Conservation (phyloP, 208 protist genomes). For the Angomonas desouzai region DNA sequence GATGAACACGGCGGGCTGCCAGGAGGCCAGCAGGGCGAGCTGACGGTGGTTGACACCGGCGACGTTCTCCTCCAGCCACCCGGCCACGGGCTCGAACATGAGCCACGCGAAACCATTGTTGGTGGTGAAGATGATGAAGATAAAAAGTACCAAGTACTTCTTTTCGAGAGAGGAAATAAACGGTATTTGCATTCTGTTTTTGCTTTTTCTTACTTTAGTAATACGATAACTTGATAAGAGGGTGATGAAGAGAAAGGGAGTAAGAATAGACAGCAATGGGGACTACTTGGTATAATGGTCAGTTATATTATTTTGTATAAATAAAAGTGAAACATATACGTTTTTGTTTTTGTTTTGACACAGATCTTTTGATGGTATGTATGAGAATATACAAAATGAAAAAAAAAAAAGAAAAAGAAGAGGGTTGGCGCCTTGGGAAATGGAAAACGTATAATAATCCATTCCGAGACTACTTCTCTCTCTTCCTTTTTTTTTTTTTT, state of each 20-base stretch:
- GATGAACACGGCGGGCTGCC: constrained; percentile 80
- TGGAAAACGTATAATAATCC: constrained; percentile 3
- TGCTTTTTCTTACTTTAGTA: too few relatives aligned
- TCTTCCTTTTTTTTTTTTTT: constrained; percentile 1
- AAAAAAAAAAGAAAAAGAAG: constrained; percentile 16
- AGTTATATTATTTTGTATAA: background rate
- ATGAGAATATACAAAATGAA: background rate
- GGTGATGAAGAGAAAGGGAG: background rate
- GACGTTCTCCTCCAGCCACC: constrained; percentile 60
- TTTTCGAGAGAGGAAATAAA: constrained; percentile 18
- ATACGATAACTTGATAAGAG: background rate
- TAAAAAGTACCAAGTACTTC: constrained; percentile 75
- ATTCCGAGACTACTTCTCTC: too few relatives aligned
- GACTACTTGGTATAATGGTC: constrained; percentile 11
- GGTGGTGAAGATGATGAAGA: constrained; percentile 78
- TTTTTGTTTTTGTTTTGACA: background rate
- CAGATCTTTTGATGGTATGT: background rate
- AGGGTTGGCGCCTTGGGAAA: background rate
- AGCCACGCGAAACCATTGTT: constrained; percentile 89
- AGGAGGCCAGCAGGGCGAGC: constrained; percentile 75
- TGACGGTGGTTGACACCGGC: constrained; percentile 44
- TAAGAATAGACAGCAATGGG: constrained; percentile 12
- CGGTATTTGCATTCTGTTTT: background rate
- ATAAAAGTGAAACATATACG: constrained; percentile 7
- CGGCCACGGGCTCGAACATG: constrained; percentile 84